Conservation (phyloP, 139 green algal species). For the Picochlorum sp. region DNA sequence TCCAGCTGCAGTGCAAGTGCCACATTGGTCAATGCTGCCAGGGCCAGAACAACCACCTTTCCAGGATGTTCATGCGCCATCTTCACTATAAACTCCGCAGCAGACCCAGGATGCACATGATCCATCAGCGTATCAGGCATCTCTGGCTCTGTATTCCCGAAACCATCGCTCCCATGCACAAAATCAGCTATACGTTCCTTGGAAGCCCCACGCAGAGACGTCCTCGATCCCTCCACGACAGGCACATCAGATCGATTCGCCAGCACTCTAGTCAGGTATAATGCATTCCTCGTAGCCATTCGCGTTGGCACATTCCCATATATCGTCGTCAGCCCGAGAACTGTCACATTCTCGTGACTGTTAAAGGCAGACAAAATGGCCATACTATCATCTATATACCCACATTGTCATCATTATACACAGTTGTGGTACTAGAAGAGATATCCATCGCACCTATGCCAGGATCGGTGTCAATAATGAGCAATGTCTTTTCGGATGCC, state of each 20-base stretch:
- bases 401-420: too few species aligned
- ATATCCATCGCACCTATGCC: constrained; percentile 41
- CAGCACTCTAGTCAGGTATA: constrained; percentile 45
- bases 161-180: constrained; percentile 80
- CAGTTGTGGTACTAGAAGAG: neutral
- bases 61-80: constrained; percentile 37
- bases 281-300: constrained; percentile 68
- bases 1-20: constrained; percentile 68
- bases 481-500: neutral
- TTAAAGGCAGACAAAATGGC: constrained; percentile 70
- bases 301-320: constrained; percentile 73
- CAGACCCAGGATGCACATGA: constrained; percentile 16
- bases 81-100: constrained; percentile 70
- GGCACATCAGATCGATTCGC: constrained; percentile 38
- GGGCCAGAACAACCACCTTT: constrained; percentile 61
- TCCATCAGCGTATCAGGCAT: neutral
- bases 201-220: constrained; percentile 37
- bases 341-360: constrained; percentile 49
- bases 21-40: constrained; percentile 81
- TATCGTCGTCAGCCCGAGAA: constrained; percentile 71
- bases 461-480: constrained; percentile 73
- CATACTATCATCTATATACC: constrained; percentile 64
- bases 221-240: constrained; percentile 42
- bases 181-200: constrained; percentile 76
- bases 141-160: constrained; percentile 62